phyloP scores from a whole-genome alignment of 768 basidiomycete species.

The Tephrocybe sp. region DNA sequence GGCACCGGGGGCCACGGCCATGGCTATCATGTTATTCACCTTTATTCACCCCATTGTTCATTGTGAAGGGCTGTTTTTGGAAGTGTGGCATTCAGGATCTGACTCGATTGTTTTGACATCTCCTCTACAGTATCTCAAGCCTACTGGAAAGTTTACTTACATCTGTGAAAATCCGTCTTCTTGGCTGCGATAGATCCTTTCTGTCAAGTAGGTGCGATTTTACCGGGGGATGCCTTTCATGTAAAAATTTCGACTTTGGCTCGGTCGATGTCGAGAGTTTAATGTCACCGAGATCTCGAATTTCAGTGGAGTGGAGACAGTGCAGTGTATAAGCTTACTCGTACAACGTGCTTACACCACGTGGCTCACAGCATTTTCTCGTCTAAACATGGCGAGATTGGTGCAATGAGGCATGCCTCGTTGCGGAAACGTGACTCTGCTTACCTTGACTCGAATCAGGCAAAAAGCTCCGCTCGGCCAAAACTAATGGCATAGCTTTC shows the following conservation, averaged over 20 bases:
- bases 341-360: constrained; percentile 1
- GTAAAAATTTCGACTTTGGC: not conserved
- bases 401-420: constrained; percentile 16
- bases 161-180: not conserved
- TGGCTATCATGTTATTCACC: too few relatives aligned
- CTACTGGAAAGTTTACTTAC: constrained; percentile 1
- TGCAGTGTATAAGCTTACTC: not conserved
- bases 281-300: constrained; percentile 7
- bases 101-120: not conserved
- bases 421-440: constrained; percentile 9
- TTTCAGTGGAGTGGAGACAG: not conserved
- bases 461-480: not conserved
- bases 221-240: not conserved
- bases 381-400: not conserved
- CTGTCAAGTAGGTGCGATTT: not conserved
- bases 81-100: not conserved
- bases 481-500: constrained; percentile 10
- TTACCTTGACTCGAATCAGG: not conserved
- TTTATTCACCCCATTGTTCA: constrained; percentile 2
- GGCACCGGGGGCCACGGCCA: not conserved
- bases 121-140: not conserved
- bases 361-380: constrained; percentile 8
- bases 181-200: not conserved
- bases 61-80: not conserved
- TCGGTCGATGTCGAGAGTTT: not conserved